These are phyloP conservation scores for Populus nigra DNA, from an alignment of 345 rosid species.

Conservation along the genomic window DNA sequence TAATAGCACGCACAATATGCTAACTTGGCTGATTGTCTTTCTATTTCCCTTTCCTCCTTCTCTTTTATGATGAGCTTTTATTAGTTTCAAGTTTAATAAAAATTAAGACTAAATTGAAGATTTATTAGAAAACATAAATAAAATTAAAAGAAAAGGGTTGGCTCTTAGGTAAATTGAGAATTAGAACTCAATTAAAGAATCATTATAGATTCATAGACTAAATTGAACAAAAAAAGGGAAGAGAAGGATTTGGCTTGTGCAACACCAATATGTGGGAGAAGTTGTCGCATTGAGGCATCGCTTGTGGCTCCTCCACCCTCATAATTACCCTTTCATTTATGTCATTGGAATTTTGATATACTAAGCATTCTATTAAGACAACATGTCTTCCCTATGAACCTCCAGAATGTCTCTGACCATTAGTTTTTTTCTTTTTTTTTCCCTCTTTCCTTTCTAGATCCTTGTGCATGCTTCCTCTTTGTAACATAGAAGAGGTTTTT, in stretches of 20 bases:
- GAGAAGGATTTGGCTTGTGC: neutral
- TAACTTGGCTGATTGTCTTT: too few relatives aligned
- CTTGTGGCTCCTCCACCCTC: neutral
- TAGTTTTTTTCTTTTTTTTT: rapidly evolving
- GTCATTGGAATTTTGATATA: neutral
- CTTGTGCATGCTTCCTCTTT: neutral
- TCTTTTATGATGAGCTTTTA: neutral
- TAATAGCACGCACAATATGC: too few relatives aligned
- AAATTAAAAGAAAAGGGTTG: too few relatives aligned
- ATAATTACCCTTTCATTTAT: too few relatives aligned
- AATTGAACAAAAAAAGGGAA: too few relatives aligned
- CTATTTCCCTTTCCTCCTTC: too few relatives aligned
- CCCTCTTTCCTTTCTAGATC: too few relatives aligned
- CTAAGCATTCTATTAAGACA: too few relatives aligned
- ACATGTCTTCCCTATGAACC: neutral
- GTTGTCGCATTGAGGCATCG: neutral
- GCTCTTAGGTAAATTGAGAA: too few relatives aligned
- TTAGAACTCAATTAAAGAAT: too few relatives aligned
- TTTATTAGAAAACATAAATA: too few relatives aligned
- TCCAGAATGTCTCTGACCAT: rapidly evolving
- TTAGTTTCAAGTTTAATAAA: neutral
- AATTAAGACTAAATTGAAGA: too few relatives aligned
- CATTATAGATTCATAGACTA: neutral
- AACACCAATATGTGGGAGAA: neutral
- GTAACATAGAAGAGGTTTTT: neutral